Evolutionary conservation across 306 rosid genomes (phyloP).

Genomic region (Chamaecrista fasciculata): DNA sequence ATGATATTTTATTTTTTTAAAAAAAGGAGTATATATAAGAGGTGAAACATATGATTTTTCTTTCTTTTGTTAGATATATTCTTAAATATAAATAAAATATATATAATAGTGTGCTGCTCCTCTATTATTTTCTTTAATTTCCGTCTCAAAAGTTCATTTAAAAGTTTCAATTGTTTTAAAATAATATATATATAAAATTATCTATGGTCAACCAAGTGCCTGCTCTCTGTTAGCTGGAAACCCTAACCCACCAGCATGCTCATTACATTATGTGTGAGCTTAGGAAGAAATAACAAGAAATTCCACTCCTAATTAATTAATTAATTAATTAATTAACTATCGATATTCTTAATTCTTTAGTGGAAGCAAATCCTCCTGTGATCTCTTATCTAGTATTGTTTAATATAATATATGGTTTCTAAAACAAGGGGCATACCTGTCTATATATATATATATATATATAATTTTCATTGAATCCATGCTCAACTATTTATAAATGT

Average conservation of each 20-base stretch:
- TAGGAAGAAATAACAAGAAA: background rate
- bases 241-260: conserved; percentile 7
- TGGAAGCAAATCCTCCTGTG: conserved; percentile 2
- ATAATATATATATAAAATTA: background rate
- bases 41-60: no score
- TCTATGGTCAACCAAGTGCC: background rate
- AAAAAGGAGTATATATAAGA: no score
- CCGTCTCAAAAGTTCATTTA: no score
- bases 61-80: no score
- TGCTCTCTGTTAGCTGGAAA: conserved; percentile 10
- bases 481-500: background rate
- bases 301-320: background rate
- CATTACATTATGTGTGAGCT: background rate
- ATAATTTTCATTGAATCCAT: background rate
- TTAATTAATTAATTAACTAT: background rate
- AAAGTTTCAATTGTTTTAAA: no score
- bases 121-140: no score
- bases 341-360: background rate
- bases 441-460: background rate
- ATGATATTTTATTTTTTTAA: no score
- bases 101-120: no score
- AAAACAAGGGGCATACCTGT: background rate
- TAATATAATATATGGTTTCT: background rate
- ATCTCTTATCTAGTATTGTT: background rate
- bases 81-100: no score